Conservation (phyloP, 139 green algal genomes). For the Chlorella sp. region DNA sequence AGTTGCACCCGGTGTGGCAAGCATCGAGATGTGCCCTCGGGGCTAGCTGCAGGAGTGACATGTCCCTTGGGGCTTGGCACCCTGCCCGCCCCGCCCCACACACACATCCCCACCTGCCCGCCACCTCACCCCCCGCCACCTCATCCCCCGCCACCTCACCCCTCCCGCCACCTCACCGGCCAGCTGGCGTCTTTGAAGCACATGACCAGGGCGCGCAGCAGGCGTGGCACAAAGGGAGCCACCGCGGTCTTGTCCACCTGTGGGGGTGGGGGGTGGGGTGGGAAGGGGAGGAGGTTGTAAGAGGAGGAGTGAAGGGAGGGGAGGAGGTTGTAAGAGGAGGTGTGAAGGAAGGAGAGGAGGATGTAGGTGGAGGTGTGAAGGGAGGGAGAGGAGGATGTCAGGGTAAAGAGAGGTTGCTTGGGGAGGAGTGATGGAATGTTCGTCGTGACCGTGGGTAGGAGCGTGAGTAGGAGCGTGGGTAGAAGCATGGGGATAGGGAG, state of each 20-base stretch:
- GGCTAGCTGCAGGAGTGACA: too few relatives aligned
- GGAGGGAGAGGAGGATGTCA: background rate
- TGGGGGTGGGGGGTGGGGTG: background rate
- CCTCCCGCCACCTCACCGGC: conserved; percentile 60
- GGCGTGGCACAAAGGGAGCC: conserved; percentile 63
- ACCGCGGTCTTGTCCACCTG: conserved; percentile 67
- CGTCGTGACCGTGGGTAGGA: too few relatives aligned
- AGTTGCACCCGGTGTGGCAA: background rate
- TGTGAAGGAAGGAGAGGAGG: background rate
- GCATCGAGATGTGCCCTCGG: too few relatives aligned
- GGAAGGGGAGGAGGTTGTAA: too few relatives aligned
- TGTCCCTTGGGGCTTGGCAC: too few relatives aligned
- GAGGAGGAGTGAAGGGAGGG: background rate
- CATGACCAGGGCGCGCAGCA: conserved; percentile 76
- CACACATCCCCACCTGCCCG: too few relatives aligned
- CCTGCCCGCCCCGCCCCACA: too few relatives aligned
- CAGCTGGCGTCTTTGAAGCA: conserved; percentile 89
- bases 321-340: background rate
- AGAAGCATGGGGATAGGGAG: background rate
- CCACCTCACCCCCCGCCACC: too few relatives aligned
- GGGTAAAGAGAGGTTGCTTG: too few relatives aligned
- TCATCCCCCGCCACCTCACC: conserved; percentile 25
- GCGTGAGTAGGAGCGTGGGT: too few relatives aligned
- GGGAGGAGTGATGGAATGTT: too few relatives aligned
- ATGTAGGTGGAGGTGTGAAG: too few relatives aligned